Percentiles rank a stretch among this genome's conserved stretches.
Evolutionary conservation across 306 rosid species (phyloP).

Genomic region (Vigna angularis): DNA sequence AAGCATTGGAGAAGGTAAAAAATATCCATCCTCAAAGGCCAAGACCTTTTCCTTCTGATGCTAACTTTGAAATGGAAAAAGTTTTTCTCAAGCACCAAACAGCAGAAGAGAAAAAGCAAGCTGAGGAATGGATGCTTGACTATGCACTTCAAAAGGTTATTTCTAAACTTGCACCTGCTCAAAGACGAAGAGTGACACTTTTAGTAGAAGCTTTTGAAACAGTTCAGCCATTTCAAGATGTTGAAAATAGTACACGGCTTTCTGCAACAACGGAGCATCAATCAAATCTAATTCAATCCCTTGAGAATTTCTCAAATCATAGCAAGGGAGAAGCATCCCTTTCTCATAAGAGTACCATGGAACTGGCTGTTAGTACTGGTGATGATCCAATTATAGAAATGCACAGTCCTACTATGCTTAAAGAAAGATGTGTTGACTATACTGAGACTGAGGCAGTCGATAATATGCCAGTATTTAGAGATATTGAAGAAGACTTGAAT

Average conservation of each 20-base stretch:
- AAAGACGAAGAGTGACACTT: conserved; percentile 74
- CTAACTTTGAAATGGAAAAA: conserved; percentile 59
- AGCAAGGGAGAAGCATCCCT: conserved; percentile 41
- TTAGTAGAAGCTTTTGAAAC: conserved; percentile 87
- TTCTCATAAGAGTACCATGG: conserved; percentile 33
- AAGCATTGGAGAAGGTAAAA: conserved; percentile 81
- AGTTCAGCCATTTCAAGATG: conserved; percentile 63
- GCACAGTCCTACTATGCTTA: conserved; percentile 35
- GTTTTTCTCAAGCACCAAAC: conserved; percentile 66
- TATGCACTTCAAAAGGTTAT: conserved; percentile 84
- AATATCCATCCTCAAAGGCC: conserved; percentile 52
- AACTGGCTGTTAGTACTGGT: conserved; percentile 32
- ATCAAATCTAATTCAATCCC: conserved; percentile 49
- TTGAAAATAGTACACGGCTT: conserved; percentile 46
- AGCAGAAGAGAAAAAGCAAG: conserved; percentile 59
- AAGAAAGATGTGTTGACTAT: conserved; percentile 36
- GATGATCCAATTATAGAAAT: conserved; percentile 42
- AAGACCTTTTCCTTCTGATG: conserved; percentile 50
- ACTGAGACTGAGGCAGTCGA: conserved; percentile 21
- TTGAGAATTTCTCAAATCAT: conserved; percentile 35
- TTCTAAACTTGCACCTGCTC: conserved; percentile 78
- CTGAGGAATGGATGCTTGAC: conserved; percentile 96
- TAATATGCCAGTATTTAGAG: conserved; percentile 36
- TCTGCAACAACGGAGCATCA: conserved; percentile 39
- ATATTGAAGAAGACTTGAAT: conserved; percentile 38